Percentiles rank a stretch among this genome's conserved stretches.
Evolutionary conservation across 768 basidiomycete genomes (phyloP).

Genomic region (Multifurca ochricompacta): DNA sequence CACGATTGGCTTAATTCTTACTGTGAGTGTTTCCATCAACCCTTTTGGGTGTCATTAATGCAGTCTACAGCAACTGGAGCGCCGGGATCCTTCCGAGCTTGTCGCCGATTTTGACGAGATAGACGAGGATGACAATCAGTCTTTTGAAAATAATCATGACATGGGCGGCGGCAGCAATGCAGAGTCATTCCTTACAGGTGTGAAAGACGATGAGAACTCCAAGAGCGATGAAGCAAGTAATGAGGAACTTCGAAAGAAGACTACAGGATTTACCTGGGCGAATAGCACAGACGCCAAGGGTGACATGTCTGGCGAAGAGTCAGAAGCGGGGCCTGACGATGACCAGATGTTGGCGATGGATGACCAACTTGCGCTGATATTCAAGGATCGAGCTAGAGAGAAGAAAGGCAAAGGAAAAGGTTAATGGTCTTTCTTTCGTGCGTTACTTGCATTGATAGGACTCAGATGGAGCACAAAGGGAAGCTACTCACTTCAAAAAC

Average conservation of each 20-base stretch:
- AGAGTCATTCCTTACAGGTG: conserved; percentile 26
- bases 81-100: conserved; percentile 51
- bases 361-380: conserved; percentile 82
- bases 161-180: conserved; percentile 36
- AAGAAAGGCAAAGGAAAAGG: conserved; percentile 65
- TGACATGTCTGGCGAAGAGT: conserved; percentile 48
- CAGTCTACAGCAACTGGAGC: conserved; percentile 68
- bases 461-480: conserved; percentile 64
- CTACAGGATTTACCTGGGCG: conserved; percentile 51
- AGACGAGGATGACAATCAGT: conserved; percentile 26
- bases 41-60: conserved; percentile 1
- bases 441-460: neutral
- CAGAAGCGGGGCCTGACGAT: conserved; percentile 81
- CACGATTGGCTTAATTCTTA: conserved; percentile 73
- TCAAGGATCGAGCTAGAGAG: conserved; percentile 61
- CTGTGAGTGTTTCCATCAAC: conserved; percentile 41
- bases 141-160: conserved; percentile 28
- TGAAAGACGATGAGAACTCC: conserved; percentile 32
- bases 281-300: conserved; percentile 51
- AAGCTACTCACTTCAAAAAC: conserved; percentile 94
- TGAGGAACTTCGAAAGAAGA: conserved; percentile 59
- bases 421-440: conserved; percentile 27
- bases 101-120: conserved; percentile 31
- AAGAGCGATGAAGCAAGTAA: conserved; percentile 45
- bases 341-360: conserved; percentile 98